Percentiles rank a stretch among this genome's conserved stretches.
Conservation (phyloP, 208 protist species). For the Leishmania lainsoni region DNA sequence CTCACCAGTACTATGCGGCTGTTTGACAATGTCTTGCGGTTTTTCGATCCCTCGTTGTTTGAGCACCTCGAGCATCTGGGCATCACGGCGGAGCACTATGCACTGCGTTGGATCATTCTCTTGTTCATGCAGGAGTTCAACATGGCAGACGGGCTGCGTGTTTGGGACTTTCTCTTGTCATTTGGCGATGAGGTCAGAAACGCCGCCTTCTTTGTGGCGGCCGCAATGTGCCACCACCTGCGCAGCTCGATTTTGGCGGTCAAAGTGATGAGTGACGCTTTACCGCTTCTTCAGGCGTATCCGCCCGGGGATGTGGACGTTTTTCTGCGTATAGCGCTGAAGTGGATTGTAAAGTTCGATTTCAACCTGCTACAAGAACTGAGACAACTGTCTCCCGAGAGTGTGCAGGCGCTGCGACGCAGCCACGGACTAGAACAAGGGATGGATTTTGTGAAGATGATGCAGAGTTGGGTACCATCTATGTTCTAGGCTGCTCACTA, state of each 20-base stretch:
- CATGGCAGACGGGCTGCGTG: slow-evolving; percentile 63
- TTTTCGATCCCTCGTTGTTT: slow-evolving; percentile 62
- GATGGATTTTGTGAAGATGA: slow-evolving; percentile 10
- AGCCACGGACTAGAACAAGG: slow-evolving; percentile 22
- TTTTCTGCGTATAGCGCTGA: slow-evolving; percentile 54
- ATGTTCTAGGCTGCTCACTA: slow-evolving; percentile 13
- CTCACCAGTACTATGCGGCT: slow-evolving; percentile 58
- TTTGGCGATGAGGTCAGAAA: slow-evolving; percentile 59
- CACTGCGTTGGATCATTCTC: slow-evolving; percentile 86
- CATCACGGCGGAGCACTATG: slow-evolving; percentile 68
- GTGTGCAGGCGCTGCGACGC: slow-evolving; percentile 38
- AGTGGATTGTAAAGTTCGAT: slow-evolving; percentile 58
- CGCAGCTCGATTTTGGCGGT: slow-evolving; percentile 43
- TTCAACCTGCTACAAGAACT: slow-evolving; percentile 43
- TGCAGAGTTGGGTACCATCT: slow-evolving; percentile 28
- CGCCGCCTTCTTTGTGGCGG: slow-evolving; percentile 54
- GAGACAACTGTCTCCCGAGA: slow-evolving; percentile 36
- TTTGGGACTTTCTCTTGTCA: slow-evolving; percentile 91
- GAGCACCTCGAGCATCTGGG: slow-evolving; percentile 45
- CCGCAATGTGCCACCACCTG: slow-evolving; percentile 60
- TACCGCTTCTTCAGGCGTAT: slow-evolving; percentile 73
- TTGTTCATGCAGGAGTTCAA: slow-evolving; percentile 90
- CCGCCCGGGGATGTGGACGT: slow-evolving; percentile 52
- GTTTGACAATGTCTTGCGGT: slow-evolving; percentile 69
- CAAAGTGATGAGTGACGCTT: slow-evolving; percentile 43